These are phyloP conservation scores for Pisolithus marmoratus DNA, from an alignment of 768 basidiomycete genomes.

Conservation along the genomic window DNA sequence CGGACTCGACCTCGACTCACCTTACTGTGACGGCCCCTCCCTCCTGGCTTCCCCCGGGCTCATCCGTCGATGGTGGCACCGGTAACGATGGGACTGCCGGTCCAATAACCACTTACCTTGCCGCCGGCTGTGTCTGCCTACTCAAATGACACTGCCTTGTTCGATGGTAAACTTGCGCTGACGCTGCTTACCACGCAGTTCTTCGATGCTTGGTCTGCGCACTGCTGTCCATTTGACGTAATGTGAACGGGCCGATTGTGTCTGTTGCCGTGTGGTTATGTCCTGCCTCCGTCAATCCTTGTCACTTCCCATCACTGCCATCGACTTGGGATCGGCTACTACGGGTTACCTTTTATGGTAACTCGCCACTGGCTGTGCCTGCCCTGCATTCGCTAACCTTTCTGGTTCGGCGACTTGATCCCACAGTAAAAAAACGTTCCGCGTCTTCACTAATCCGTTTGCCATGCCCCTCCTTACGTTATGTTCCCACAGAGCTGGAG, in stretches of 20 bases:
- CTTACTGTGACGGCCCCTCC: too few relatives aligned
- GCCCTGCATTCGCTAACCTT: neutral
- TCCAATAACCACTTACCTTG: conserved; percentile 5
- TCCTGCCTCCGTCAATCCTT: neutral
- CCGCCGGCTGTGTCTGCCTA: conserved; percentile 11
- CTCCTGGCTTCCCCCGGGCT: too few relatives aligned
- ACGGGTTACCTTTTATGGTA: neutral
- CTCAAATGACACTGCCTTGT: neutral
- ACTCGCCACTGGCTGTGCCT: conserved; percentile 3
- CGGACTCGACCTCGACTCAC: too few relatives aligned
- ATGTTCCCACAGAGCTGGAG: conserved; percentile 53
- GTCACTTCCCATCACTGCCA: neutral
- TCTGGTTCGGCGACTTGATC: conserved; percentile 12
- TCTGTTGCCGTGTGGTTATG: neutral
- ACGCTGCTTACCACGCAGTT: neutral
- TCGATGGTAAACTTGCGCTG: conserved; percentile 2
- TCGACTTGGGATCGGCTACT: neutral
- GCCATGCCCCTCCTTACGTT: conserved; percentile 1
- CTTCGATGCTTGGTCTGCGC: conserved; percentile 1
- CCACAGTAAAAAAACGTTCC: conserved; percentile 5
- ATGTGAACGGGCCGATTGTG: neutral
- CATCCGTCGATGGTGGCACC: neutral
- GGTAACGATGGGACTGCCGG: conserved; percentile 1
- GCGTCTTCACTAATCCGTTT: conserved; percentile 5
- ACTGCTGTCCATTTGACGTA: neutral